phyloP scores from a whole-genome alignment of 805 yeast genomes.

The Yamadazyma paraphyllophila region DNA sequence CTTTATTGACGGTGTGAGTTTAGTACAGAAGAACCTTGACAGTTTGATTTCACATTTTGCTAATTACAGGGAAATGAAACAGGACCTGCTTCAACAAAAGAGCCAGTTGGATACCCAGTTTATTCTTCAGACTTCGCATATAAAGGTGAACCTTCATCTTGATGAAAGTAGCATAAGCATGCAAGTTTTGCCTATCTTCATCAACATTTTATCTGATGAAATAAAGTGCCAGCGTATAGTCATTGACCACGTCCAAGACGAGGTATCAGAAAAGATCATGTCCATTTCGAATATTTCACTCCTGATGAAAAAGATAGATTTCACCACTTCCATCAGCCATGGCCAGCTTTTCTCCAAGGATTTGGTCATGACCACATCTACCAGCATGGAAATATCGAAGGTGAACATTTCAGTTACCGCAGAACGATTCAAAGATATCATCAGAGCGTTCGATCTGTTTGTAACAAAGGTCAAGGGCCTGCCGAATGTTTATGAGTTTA shows the following conservation, averaged over 20 bases:
- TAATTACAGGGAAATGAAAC: slow-evolving; percentile 3
- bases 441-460: background rate
- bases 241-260: slow-evolving; percentile 1
- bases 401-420: slow-evolving; percentile 1
- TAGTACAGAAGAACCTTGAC: background rate
- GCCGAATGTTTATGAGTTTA: background rate
- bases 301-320: slow-evolving; percentile 21
- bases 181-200: slow-evolving; percentile 45
- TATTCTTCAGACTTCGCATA: slow-evolving; percentile 40
- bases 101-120: slow-evolving; percentile 19
- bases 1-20: background rate
- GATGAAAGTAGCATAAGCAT: slow-evolving; percentile 19
- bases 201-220: slow-evolving; percentile 30
- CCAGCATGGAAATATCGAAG: slow-evolving; percentile 8
- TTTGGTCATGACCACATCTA: slow-evolving; percentile 15
- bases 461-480: background rate
- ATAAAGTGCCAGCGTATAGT: slow-evolving; percentile 29
- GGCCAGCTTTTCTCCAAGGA: slow-evolving; percentile 19
- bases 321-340: slow-evolving; percentile 22
- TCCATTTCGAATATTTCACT: slow-evolving; percentile 26
- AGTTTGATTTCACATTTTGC: slow-evolving; percentile 4
- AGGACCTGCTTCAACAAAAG: background rate
- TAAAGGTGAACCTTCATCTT: slow-evolving; percentile 24
- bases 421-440: slow-evolving; percentile 6
- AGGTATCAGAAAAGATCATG: slow-evolving; percentile 13